Conservation (phyloP, 169 alveolate species). For the Plasmodium knowlesi region DNA sequence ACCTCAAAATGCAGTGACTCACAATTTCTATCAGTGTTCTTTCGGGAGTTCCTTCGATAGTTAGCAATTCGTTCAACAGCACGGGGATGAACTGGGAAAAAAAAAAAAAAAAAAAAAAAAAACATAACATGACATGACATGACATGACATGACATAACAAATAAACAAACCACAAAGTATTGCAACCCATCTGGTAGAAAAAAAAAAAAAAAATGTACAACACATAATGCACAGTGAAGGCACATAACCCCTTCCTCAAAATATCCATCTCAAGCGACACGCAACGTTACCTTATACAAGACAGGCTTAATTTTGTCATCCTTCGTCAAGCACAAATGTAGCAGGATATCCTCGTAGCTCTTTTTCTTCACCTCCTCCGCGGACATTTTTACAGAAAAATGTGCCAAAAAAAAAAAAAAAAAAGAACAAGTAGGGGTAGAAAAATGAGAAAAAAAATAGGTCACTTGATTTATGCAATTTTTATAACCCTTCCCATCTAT, state of each 20-base stretch:
- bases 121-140: no score
- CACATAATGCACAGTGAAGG: neutral
- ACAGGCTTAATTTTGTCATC: conserved; percentile 64
- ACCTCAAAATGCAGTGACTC: conserved; percentile 60
- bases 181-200: neutral
- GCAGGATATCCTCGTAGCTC: conserved; percentile 38
- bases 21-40: conserved; percentile 23
- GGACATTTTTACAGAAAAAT: conserved; percentile 18
- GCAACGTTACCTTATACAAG: conserved; percentile 45
- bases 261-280: neutral
- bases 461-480: neutral
- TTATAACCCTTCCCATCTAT: neutral
- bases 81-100: conserved; percentile 35
- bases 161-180: neutral
- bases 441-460: neutral
- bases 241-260: neutral
- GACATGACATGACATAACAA: no score
- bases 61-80: conserved; percentile 28
- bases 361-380: conserved; percentile 45
- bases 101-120: neutral
- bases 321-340: conserved; percentile 45
- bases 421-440: no score
- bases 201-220: neutral
- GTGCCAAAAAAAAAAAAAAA: neutral
- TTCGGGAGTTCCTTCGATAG: neutral